phyloP scores from a whole-genome alignment of 306 rosid species.

The Glycine soja region DNA sequence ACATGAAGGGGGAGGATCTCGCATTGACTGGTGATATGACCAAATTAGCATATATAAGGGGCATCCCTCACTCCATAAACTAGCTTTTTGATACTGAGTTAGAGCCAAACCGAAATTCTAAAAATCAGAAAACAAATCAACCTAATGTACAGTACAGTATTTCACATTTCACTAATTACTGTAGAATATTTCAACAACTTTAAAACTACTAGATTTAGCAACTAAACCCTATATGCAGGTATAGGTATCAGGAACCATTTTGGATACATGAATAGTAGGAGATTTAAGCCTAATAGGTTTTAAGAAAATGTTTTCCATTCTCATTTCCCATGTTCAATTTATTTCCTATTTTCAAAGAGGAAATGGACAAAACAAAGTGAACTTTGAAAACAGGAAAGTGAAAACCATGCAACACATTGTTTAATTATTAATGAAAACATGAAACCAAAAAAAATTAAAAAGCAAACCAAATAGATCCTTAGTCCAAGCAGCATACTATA shows the following conservation, averaged over 20 bases:
- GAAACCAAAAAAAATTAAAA: background rate
- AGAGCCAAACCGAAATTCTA: too few relatives aligned
- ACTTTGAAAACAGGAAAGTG: background rate
- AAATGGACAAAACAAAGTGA: background rate
- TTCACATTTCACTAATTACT: background rate
- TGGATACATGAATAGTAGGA: conserved; percentile 22
- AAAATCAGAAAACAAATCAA: background rate
- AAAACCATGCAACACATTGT: background rate
- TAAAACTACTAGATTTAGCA: conserved; percentile 7
- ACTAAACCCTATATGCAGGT: conserved; percentile 25
- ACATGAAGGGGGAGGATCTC: background rate
- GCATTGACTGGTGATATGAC: background rate
- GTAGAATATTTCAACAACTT: background rate
- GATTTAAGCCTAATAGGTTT: background rate
- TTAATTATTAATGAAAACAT: background rate
- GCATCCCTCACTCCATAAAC: too few relatives aligned
- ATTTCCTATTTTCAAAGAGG: background rate
- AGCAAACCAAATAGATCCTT: background rate
- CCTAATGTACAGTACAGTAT: background rate
- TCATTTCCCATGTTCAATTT: background rate
- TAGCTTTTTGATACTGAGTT: too few relatives aligned
- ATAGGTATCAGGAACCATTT: background rate
- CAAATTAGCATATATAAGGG: background rate
- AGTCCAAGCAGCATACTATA: conserved; percentile 21
- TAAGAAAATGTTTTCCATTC: background rate